Evolutionary conservation across 176 grass and related monocot species (phyloP), one percentile per base, ranked within the genome.

Genomic region (Cenchrus americanus): DNA sequence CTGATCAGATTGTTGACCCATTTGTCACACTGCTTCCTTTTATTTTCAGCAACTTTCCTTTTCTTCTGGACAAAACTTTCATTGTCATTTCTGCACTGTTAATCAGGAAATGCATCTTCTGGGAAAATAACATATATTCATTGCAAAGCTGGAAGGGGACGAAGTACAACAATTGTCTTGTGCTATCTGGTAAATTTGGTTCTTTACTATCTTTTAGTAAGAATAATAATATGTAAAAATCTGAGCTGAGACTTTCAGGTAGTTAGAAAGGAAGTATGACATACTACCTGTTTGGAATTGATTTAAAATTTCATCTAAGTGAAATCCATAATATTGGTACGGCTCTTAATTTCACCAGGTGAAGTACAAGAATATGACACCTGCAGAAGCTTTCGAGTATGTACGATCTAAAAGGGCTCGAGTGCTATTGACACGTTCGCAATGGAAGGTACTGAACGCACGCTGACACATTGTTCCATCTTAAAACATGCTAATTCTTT

Each of bases 131-230:
- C 96, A 53, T 98, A 98, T 67, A 94, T 98, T 64, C 96, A 98
- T 68, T 98, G 96, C 87, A 95, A 98, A 89, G 96, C 96, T 69
- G 96, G 96, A 68, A 95, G 96, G 46, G 96, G 96, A 0, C 85
- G 93, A 18, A 95, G 96, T 83, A 98, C 93, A 58, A 93, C 92
- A 50, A 66, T 98, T 82, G 90, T 95, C 57, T 88, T 98, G 27
- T 98, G 96, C 85, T 98, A 93, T 93, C 71, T 98, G 87, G 93
- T 98, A 97, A 77, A 47, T 22, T 73, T 17, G 49, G 24, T 49
- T 83, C 44, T 74, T 41, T 47, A 37, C 34, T 37, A 26, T 80
- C 2, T 64, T 75, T 47, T 62, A 55, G 13, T 34, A 21, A 78
- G 47, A 32, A 14, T n/a, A 47, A 10, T n/a, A 78, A 26, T 11